phyloP scores from a whole-genome alignment of 2,329 filamentous ascomycete genomes.

The Fusarium sp. region DNA sequence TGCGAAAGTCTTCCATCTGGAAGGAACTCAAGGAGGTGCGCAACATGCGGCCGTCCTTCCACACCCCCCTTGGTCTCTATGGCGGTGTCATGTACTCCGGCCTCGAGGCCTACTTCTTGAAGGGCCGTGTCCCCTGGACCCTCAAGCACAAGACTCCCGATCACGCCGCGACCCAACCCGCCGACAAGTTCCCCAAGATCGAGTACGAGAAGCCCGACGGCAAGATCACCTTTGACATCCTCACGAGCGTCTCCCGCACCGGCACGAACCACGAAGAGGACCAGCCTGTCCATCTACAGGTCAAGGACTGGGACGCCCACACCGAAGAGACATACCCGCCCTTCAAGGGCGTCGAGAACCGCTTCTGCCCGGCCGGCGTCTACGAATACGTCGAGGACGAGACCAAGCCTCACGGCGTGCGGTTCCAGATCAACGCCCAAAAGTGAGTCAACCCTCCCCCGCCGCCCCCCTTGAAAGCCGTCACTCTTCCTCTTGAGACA shows the following conservation, averaged over 20 bases:
- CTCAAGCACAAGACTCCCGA: constrained; percentile 83
- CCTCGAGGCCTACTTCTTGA: constrained; percentile 85
- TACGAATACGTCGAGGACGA: constrained; percentile 98
- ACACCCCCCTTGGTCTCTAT: constrained; percentile 83
- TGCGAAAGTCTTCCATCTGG: constrained; percentile 89
- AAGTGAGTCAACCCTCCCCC: constrained; percentile 74
- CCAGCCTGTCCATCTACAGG: constrained; percentile 94
- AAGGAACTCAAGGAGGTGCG: constrained; percentile 92
- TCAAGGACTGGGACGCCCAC: constrained; percentile 94
- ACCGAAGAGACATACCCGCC: constrained; percentile 81
- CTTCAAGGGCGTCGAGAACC: constrained; percentile 92
- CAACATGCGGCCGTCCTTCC: constrained; percentile 97
- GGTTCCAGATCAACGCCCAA: constrained; percentile 97
- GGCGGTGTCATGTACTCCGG: constrained; percentile 93
- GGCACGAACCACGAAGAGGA: constrained; percentile 99
- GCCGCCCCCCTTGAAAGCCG: background rate
- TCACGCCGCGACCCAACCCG: constrained; percentile 77
- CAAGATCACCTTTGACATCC: constrained; percentile 92
- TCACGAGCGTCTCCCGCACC: constrained; percentile 93
- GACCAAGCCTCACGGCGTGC: constrained; percentile 82
- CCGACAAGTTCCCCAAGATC: constrained; percentile 83
- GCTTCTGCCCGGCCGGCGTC: constrained; percentile 96
- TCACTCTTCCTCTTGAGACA: background rate
- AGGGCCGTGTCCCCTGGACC: constrained; percentile 89
- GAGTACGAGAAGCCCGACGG: constrained; percentile 97